A percentile compares a stretch with the other conserved stretches of the same genome.
These are phyloP conservation scores for Rhizophagus clarus DNA, from an alignment of 192 early-diverging fungal species.

Conservation along the genomic window DNA sequence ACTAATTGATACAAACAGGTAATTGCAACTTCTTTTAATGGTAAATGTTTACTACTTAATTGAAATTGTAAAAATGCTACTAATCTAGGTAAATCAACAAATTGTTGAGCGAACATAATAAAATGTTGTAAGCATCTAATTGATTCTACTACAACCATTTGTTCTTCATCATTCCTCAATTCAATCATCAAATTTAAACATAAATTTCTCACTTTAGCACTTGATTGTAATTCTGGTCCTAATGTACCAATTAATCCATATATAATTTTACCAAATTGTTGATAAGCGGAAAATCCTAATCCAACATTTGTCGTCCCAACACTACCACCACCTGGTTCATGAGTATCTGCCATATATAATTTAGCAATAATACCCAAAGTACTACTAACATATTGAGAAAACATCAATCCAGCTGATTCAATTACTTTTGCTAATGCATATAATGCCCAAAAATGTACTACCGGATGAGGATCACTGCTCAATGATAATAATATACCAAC, in stretches of 20 bases:
- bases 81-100: conserved; percentile 65
- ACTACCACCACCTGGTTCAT: conserved; percentile 70
- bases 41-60: conserved; percentile 59
- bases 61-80: conserved; percentile 79
- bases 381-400: conserved; percentile 83
- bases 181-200: conserved; percentile 80
- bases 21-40: conserved; percentile 72
- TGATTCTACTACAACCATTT: conserved; percentile 78
- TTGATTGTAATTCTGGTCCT: conserved; percentile 87
- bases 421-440: conserved; percentile 83
- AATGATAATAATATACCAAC: conserved; percentile 90
- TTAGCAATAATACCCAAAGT: conserved; percentile 88
- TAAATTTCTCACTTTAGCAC: conserved; percentile 71
- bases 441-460: conserved; percentile 94
- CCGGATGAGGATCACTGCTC: conserved; percentile 87
- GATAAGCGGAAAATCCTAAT: conserved; percentile 63
- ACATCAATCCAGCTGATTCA: conserved; percentile 89
- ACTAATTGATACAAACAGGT: conserved; percentile 87
- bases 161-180: conserved; percentile 74
- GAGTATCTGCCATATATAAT: conserved; percentile 84
- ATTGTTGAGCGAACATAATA: conserved; percentile 83
- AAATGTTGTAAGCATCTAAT: conserved; percentile 87
- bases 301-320: conserved; percentile 66
- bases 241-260: conserved; percentile 86
- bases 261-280: conserved; percentile 85